phyloP scores from a whole-genome alignment of 2,329 filamentous ascomycete genomes.

The Fusarium fujikuroi region DNA sequence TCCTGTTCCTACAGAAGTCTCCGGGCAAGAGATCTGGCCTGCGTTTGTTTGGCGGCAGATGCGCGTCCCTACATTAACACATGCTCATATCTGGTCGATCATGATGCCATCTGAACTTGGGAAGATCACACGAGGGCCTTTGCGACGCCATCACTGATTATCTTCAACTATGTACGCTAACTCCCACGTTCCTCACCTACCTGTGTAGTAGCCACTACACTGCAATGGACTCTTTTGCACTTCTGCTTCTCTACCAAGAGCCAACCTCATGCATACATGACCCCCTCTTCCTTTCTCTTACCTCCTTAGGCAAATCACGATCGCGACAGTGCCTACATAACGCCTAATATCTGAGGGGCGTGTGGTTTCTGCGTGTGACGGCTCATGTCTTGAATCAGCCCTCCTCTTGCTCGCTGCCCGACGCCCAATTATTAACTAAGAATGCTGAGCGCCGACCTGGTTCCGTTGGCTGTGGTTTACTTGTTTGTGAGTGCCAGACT shows the following conservation, averaged over 20 bases:
- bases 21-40: slow-evolving; percentile 31
- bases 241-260: slow-evolving; percentile 7
- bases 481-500: slow-evolving; percentile 1
- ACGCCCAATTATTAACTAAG: slow-evolving; percentile 39
- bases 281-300: slow-evolving; percentile 13
- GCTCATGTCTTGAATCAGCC: slow-evolving; percentile 42
- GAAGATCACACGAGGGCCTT: slow-evolving; percentile 26
- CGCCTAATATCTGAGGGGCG: slow-evolving; percentile 29
- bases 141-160: slow-evolving; percentile 20
- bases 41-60: slow-evolving; percentile 40
- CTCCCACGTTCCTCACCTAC: not conserved
- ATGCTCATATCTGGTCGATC: slow-evolving; percentile 30
- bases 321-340: slow-evolving; percentile 12
- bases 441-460: slow-evolving; percentile 22
- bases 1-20: slow-evolving; percentile 39
- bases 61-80: slow-evolving; percentile 38
- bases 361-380: slow-evolving; percentile 39
- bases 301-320: slow-evolving; percentile 17
- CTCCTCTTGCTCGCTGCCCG: slow-evolving; percentile 39
- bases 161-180: slow-evolving; percentile 6
- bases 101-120: slow-evolving; percentile 32
- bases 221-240: not conserved
- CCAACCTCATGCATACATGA: slow-evolving; percentile 18
- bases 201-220: not conserved
- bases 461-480: slow-evolving; percentile 7